Evolutionary conservation across 257 asterid genomes (phyloP), one percentile per base, ranked within the genome.

Genomic region (Solanum arcanum): DNA sequence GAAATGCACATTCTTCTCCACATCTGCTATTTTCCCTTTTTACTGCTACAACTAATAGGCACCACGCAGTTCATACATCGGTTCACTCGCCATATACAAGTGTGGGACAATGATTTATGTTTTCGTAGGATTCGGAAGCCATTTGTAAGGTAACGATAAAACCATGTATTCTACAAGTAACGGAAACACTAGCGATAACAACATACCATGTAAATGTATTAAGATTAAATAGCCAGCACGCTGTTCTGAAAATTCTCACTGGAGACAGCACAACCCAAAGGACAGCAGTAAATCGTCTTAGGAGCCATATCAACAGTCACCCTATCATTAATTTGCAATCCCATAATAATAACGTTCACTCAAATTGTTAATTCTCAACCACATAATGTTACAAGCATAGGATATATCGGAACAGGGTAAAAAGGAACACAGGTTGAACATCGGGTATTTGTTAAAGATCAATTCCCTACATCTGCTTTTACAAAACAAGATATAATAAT

Each of bases 401-500:
- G 88, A 27, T 70, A 81, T 78, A 76, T 72, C 20, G 9, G 68
- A 64, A 5, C 82, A 81, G 37, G 60, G 16, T 52, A 86, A 76
- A 76, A 86, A 23, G 46, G 73, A 72, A 86, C 88, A 74, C 86
- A 68, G 27, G 84, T 42, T 66, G 83, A 84, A 77, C 44, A 42
- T 66, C 39, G 73, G 87, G 87, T 7, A 39, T 86, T 83, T 83
- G 81, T 56, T 83, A 84, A 83, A 85, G 83, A 87, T 47, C 88
- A 44, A 62, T 83, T 31, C 86, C 89, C 90, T 89, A 90, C 87
- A 84, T 86, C 88, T 76, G 88, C 91, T 86, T 87, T 87, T 86
- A 86, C 87, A 69, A 83, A 74, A 86, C 88, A 49, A 13, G 60
- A 72, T 49, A 69, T n/a, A 39, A 86, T 86, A 86, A 72, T 52